Evolutionary conservation across 2,329 filamentous ascomycete species (phyloP).

Genomic region (Penicillium sp.): DNA sequence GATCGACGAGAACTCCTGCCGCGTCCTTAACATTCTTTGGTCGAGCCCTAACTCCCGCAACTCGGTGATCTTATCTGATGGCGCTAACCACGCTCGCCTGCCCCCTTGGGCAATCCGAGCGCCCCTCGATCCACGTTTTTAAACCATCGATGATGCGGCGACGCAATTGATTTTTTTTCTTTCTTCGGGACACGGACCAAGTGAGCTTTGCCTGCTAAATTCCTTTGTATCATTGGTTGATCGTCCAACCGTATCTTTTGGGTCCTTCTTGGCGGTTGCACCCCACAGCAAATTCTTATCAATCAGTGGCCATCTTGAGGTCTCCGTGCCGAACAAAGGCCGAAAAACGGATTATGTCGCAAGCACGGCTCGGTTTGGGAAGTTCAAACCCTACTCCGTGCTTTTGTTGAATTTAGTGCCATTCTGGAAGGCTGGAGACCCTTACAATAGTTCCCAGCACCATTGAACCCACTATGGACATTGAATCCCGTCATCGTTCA

Average conservation of each 20-base stretch:
- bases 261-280: slow-evolving; percentile 6
- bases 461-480: neutral
- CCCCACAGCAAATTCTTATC: slow-evolving; percentile 21
- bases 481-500: neutral
- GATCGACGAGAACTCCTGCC: slow-evolving; percentile 14
- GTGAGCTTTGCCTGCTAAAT: neutral
- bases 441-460: neutral
- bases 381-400: neutral
- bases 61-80: slow-evolving; percentile 30
- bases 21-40: slow-evolving; percentile 3
- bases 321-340: slow-evolving; percentile 4
- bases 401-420: neutral
- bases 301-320: slow-evolving; percentile 20
- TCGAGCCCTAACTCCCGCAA: slow-evolving; percentile 6
- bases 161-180: slow-evolving; percentile 2
- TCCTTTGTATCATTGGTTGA: slow-evolving; percentile 6
- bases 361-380: neutral
- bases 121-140: slow-evolving; percentile 11
- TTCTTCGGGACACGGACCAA: neutral
- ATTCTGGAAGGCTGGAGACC: neutral
- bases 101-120: slow-evolving; percentile 9
- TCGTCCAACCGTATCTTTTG: neutral
- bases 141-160: slow-evolving; percentile 9
- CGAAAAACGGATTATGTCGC: slow-evolving; percentile 16
- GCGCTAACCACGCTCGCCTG: slow-evolving; percentile 14